Conservation (phyloP, 805 yeast genomes). For the Isabelozyma heimii region DNA sequence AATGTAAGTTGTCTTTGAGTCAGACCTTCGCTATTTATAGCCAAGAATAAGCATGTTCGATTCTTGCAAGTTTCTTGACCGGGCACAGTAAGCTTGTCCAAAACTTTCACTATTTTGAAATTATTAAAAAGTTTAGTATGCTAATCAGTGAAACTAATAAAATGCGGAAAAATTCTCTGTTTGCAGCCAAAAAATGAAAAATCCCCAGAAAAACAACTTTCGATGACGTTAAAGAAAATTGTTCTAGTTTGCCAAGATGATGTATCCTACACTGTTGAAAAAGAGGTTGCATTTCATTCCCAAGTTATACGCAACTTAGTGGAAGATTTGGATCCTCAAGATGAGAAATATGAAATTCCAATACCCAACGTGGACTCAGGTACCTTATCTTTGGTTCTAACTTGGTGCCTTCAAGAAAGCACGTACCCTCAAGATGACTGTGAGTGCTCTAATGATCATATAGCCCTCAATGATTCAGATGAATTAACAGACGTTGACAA, state of each 20-base stretch:
- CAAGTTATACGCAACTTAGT: background rate
- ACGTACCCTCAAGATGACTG: no score
- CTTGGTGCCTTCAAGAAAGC: background rate
- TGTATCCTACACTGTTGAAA: background rate
- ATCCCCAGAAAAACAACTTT: background rate
- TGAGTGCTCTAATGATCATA: no score
- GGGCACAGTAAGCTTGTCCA: no score
- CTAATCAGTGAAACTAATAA: background rate
- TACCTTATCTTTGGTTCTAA: background rate
- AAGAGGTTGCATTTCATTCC: background rate
- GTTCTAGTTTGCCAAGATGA: background rate
- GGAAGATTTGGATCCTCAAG: background rate
- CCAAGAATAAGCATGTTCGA: no score
- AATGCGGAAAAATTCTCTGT: background rate
- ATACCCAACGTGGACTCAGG: background rate
- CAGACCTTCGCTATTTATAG: no score
- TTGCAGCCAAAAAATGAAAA: background rate
- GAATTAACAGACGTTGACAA: no score
- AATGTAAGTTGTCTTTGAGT: no score
- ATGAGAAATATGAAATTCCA: background rate
- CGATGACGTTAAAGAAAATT: background rate
- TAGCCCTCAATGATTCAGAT: no score
- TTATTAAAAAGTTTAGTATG: background rate
- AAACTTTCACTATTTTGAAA: no score
- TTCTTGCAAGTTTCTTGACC: no score